phyloP scores from a whole-genome alignment of 1,139 yeast genomes.

The Geotrichum aggregatum region DNA sequence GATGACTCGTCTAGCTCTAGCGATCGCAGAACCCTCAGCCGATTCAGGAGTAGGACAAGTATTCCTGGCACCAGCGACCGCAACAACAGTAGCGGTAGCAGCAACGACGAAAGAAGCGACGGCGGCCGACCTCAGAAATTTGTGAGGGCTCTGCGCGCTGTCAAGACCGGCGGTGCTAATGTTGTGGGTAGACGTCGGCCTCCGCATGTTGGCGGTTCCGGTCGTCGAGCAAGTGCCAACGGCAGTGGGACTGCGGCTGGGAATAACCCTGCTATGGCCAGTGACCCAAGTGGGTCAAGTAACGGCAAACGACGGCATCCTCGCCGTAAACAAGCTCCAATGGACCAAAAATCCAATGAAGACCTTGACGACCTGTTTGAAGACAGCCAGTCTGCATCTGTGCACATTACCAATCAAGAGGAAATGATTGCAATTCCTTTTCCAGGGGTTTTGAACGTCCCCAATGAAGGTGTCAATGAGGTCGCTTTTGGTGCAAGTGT shows the following conservation, averaged over 20 bases:
- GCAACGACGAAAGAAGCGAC: not conserved
- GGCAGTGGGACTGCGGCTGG: not conserved
- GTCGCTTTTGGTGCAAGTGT: slow-evolving; percentile 14
- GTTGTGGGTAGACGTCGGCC: slow-evolving; percentile 4
- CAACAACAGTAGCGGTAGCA: slow-evolving; percentile 5
- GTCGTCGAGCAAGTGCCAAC: not conserved
- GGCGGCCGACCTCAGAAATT: slow-evolving; percentile 12
- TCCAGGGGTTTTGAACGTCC: slow-evolving; percentile 18
- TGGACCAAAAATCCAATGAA: not conserved
- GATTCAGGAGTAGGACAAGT: slow-evolving; percentile 6
- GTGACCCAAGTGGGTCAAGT: not conserved
- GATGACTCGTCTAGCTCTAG: slow-evolving; percentile 1
- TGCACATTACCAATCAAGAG: slow-evolving; percentile 1
- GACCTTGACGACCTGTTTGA: slow-evolving; percentile 6
- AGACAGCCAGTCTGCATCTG: slow-evolving; percentile 3
- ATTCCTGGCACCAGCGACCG: slow-evolving; percentile 1
- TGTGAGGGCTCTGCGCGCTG: slow-evolving; percentile 18
- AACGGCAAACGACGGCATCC: not conserved
- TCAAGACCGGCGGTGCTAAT: slow-evolving; percentile 12
- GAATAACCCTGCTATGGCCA: too few species aligned
- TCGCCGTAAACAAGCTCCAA: not conserved
- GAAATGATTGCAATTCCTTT: slow-evolving; percentile 12
- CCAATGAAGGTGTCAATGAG: slow-evolving; percentile 2
- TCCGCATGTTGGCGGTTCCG: not conserved
- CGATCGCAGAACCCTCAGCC: slow-evolving; percentile 7